These are phyloP conservation scores for Neospora caninum DNA, from an alignment of 169 alveolate genomes.

Conservation along the genomic window DNA sequence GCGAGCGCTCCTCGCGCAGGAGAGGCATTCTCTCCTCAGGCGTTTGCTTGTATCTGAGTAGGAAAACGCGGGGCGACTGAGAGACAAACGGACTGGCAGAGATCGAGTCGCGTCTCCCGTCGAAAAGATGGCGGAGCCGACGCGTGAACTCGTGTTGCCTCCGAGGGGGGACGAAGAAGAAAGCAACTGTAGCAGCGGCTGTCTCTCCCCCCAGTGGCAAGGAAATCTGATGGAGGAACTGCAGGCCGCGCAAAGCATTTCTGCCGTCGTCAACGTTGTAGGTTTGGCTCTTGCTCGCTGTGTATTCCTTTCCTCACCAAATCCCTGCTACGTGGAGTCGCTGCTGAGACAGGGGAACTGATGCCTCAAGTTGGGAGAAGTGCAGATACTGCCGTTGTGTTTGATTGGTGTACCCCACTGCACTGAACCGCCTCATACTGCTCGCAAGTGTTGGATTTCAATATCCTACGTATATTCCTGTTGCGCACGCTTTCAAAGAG, in stretches of 20 bases:
- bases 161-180: background rate
- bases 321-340: too few relatives aligned
- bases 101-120: too few relatives aligned
- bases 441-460: background rate
- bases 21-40: background rate
- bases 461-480: too few relatives aligned
- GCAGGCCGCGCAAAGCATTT: background rate
- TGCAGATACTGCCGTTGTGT: too few relatives aligned
- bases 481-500: too few relatives aligned
- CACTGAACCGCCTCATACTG: too few relatives aligned
- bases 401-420: too few relatives aligned
- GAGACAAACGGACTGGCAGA: too few relatives aligned
- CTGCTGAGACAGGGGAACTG: too few relatives aligned
- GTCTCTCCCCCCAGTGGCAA: slow-evolving; percentile 37
- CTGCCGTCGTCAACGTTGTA: slow-evolving; percentile 36
- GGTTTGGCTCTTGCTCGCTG: background rate
- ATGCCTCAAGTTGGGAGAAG: too few relatives aligned
- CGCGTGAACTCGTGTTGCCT: background rate
- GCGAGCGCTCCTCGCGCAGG: background rate
- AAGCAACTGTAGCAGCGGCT: background rate
- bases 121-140: background rate
- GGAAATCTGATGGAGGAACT: background rate
- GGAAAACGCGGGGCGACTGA: too few relatives aligned
- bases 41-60: background rate
- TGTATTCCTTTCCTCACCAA: background rate